Evolutionary conservation across 139 green algal genomes (phyloP).

Genomic region (Protoeuglena noctilucae): DNA sequence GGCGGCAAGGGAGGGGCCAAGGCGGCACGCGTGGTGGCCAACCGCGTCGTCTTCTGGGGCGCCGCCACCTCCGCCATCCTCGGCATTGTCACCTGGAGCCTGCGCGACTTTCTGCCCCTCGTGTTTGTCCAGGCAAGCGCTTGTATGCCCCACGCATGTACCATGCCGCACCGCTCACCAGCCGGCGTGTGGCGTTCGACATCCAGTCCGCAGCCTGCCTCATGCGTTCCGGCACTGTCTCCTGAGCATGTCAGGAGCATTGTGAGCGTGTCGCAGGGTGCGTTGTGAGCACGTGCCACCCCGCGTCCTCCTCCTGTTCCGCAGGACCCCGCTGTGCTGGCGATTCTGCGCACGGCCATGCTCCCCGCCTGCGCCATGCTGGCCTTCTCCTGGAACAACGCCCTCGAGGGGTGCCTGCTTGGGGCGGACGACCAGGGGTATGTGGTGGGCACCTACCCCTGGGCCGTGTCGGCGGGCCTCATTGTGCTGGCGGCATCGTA

Average conservation of each 20-base stretch:
- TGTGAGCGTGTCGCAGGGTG: no score
- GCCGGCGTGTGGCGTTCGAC: no score
- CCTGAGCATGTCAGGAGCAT: no score
- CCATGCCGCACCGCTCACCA: no score
- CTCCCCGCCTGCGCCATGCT: constrained; percentile 12
- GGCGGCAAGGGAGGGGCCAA: background rate
- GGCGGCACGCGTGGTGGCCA: background rate
- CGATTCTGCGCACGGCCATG: constrained; percentile 6
- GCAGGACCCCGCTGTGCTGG: constrained; percentile 5
- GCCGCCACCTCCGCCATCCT: background rate
- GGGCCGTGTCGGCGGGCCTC: background rate
- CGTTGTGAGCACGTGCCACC: no score
- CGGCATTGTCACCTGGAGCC: constrained; percentile 6
- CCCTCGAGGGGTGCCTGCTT: constrained; percentile 16
- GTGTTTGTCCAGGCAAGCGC: constrained; percentile 13
- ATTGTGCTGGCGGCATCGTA: background rate
- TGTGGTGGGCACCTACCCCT: constrained; percentile 9
- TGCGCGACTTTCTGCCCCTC: constrained; percentile 1
- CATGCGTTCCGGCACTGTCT: no score
- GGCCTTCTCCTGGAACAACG: constrained; percentile 16
- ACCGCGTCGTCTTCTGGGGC: constrained; percentile 1
- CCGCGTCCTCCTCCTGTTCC: no score
- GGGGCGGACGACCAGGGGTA: constrained; percentile 17
- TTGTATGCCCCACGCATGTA: no score
- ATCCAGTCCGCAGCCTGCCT: no score